Conservation (phyloP, 257 asterid species). For the Sherardia arvensis region DNA sequence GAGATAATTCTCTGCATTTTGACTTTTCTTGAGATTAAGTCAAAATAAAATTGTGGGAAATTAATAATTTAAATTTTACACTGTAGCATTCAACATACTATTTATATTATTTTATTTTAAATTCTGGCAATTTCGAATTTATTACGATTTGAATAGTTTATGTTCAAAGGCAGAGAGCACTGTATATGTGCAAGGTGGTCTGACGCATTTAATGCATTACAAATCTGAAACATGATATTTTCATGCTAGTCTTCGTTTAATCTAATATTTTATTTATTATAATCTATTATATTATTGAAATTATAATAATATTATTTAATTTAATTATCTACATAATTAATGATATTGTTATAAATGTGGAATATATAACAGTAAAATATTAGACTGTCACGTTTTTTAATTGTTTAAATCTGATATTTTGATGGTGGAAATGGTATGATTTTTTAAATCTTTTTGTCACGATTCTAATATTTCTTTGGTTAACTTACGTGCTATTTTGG, state of each 20-base stretch:
- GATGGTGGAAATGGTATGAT: not conserved
- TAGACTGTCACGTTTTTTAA: too few species aligned
- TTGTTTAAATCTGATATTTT: too few species aligned
- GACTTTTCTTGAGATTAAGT: not conserved
- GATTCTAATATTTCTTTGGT: not conserved
- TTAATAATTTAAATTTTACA: too few species aligned
- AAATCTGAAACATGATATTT: not conserved
- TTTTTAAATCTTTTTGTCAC: slow-evolving; percentile 1
- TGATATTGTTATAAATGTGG: too few species aligned
- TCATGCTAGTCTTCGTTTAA: not conserved
- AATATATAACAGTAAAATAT: too few species aligned
- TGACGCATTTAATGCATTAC: not conserved
- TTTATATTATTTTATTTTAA: too few species aligned
- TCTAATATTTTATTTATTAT: too few species aligned
- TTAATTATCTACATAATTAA: too few species aligned
- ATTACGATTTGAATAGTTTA: not conserved
- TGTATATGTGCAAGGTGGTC: not conserved
- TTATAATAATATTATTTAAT: too few species aligned
- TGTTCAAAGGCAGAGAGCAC: not conserved
- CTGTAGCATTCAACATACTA: too few species aligned
- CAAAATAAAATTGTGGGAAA: too few species aligned
- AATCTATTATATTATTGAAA: too few species aligned
- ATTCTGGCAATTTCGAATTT: slow-evolving; percentile 3
- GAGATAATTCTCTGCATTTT: not conserved
- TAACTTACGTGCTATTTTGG: not conserved